phyloP scores from a whole-genome alignment of 495 filamentous ascomycete genomes.

The Cairneyella variabilis region DNA sequence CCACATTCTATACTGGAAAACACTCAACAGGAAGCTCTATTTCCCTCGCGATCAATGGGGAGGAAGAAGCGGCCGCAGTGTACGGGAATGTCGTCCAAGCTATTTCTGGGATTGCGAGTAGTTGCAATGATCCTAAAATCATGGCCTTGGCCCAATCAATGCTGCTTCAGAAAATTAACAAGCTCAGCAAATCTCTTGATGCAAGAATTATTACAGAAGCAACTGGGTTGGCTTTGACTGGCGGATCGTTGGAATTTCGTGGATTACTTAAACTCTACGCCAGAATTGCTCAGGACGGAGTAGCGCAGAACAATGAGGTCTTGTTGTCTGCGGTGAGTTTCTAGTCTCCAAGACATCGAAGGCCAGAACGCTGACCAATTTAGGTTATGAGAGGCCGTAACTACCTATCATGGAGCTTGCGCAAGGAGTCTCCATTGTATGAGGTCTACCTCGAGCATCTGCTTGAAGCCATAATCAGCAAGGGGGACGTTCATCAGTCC shows the following conservation, averaged over 20 bases:
- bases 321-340: slow-evolving; percentile 59
- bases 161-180: slow-evolving; percentile 87
- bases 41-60: slow-evolving; percentile 64
- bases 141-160: slow-evolving; percentile 93
- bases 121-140: slow-evolving; percentile 83
- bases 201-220: slow-evolving; percentile 78
- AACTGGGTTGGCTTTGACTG: slow-evolving; percentile 69
- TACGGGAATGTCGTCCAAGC: slow-evolving; percentile 83
- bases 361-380: not conserved
- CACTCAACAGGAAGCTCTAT: slow-evolving; percentile 71
- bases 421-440: slow-evolving; percentile 64
- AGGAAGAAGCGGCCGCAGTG: slow-evolving; percentile 68
- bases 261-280: slow-evolving; percentile 79
- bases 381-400: slow-evolving; percentile 72
- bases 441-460: slow-evolving; percentile 77
- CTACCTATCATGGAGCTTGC: slow-evolving; percentile 66
- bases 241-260: slow-evolving; percentile 73
- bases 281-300: slow-evolving; percentile 65
- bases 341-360: not conserved
- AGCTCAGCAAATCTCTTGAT: slow-evolving; percentile 72
- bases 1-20: slow-evolving; percentile 46
- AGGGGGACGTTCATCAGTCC: slow-evolving; percentile 67
- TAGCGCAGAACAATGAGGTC: slow-evolving; percentile 57
- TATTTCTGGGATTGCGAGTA: slow-evolving; percentile 79
- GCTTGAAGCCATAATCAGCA: slow-evolving; percentile 82